Evolutionary conservation across 352 stramenopile species (phyloP), one percentile per base, ranked within the genome.

Genomic region (Phytophthora podocarpi): DNA sequence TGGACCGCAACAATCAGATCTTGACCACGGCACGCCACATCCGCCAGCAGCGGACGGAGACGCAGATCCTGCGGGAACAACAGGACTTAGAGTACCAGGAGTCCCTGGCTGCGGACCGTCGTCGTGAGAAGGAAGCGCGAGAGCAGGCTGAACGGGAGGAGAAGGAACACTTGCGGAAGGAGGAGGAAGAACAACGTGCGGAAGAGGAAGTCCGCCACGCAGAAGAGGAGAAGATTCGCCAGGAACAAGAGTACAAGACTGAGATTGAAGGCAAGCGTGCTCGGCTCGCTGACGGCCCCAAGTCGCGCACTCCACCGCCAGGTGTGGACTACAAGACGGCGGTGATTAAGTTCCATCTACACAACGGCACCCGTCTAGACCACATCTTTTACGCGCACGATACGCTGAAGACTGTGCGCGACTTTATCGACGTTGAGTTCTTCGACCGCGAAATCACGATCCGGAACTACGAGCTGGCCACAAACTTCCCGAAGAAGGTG

Each of bases 81-180:
- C 95, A 98, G 68, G 93, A 98, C 77, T 64, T 60, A 23, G 95
- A 98, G 72, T 98, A 98, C 59, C 84, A 97, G 64, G 82, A 97
- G 63, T 92, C 95, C 5, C 75, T 98, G 6, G 78, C 85, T 40
- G 91, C 90, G 8, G 95, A 98, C 74, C 91, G 95, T 46, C 76
- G 83, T 58, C 82, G 86, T 37, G 79, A 90, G 48, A 72, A 91
- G 63, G 69, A 79, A 18, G 64, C 55, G 18, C 71, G 70, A 7
- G 69, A 82, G 23, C 64, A 87, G 16, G 81, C 76, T 26, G 67
- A 87, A 49, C 70, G 62, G 4, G 70, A 77, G 16, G 60, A 80
- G 5, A 70, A 82, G 47, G 72, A 82, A 37, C 40, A 62, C 35
- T 23, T 76, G 59, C 60, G 26, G 24, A 59, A 77, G 18, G 76